Percentiles rank a stretch among this genome's conserved stretches.
Conservation (phyloP, 2,329 filamentous ascomycete genomes). For the Madurella mycetomatis region DNA sequence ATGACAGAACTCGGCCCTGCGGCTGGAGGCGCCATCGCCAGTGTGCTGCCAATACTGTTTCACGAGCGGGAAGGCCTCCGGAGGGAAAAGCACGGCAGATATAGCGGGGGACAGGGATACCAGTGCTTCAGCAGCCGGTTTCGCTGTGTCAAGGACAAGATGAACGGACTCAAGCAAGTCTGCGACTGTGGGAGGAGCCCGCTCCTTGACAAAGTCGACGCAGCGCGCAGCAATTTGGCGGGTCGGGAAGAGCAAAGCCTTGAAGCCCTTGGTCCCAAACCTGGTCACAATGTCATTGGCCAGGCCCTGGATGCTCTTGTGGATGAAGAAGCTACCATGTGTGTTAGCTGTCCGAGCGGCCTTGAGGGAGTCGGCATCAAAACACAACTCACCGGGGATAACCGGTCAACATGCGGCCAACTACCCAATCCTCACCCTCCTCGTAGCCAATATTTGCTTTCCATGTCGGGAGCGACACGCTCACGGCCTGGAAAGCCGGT, state of each 20-base stretch:
- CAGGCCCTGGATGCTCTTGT: conserved; percentile 74
- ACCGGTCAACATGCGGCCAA: conserved; percentile 78
- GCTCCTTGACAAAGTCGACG: conserved; percentile 63
- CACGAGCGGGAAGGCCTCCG: conserved; percentile 63
- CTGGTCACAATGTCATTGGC: conserved; percentile 61
- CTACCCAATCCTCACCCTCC: conserved; percentile 83
- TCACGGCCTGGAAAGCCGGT: conserved; percentile 65
- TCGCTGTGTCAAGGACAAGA: conserved; percentile 57
- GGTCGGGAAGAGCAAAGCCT: conserved; percentile 81
- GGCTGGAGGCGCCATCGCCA: conserved; percentile 86
- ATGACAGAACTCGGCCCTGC: conserved; percentile 85
- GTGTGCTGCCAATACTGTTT: conserved; percentile 98
- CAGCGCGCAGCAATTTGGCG: conserved; percentile 66
- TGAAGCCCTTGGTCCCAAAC: conserved; percentile 58
- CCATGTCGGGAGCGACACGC: conserved; percentile 95
- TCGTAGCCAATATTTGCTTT: conserved; percentile 87
- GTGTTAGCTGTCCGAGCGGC: conserved; percentile 15
- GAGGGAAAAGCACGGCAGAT: conserved; percentile 67
- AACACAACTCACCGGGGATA: conserved; percentile 68
- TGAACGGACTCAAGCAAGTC: conserved; percentile 54
- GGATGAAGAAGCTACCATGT: conserved; percentile 79
- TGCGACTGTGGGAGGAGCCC: conserved; percentile 48
- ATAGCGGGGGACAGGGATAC: conserved; percentile 55
- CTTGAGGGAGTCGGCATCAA: not conserved
- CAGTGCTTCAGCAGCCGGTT: conserved; percentile 48